Percentiles rank a stretch among this genome's conserved stretches.
Evolutionary conservation across 2,329 filamentous ascomycete species (phyloP).

Genomic region (Aureobasidium sp.): DNA sequence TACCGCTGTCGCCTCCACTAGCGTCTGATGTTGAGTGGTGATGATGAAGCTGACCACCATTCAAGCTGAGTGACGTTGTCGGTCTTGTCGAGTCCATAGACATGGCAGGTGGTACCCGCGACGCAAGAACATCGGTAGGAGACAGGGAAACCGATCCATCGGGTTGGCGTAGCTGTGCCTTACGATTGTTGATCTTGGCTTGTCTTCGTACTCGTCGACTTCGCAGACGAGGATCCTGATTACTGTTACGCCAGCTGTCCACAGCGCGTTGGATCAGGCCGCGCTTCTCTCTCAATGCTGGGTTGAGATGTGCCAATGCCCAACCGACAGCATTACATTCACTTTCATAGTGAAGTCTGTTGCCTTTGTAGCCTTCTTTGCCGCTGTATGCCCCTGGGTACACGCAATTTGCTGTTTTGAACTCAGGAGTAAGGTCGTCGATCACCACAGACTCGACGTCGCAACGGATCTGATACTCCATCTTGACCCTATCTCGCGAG

Average conservation of each 20-base stretch:
- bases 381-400: constrained; percentile 91
- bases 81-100: background rate
- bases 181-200: constrained; percentile 79
- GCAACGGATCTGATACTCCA: constrained; percentile 98
- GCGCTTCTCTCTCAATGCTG: constrained; percentile 82
- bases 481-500: constrained; percentile 92
- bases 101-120: background rate
- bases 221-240: constrained; percentile 84
- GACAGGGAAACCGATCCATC: background rate
- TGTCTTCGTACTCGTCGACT: constrained; percentile 88
- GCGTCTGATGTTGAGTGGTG: constrained; percentile 20
- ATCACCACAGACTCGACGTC: constrained; percentile 96
- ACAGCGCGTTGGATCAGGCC: constrained; percentile 95
- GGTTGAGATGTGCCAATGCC: constrained; percentile 90
- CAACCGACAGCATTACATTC: constrained; percentile 99
- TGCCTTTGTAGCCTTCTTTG: constrained; percentile 95
- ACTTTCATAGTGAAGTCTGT: constrained; percentile 91
- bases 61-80: constrained; percentile 3
- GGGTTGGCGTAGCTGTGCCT: constrained; percentile 9
- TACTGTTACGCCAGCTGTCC: constrained; percentile 98
- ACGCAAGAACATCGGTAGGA: background rate
- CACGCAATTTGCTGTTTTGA: constrained; percentile 97
- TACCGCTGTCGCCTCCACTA: constrained; percentile 72
- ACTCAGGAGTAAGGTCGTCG: constrained; percentile 74
- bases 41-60: constrained; percentile 17